A percentile compares a stretch with the other conserved stretches of the same genome.
These are phyloP conservation scores for Tillandsia leiboldiana DNA, from an alignment of 176 grass and related monocot species.

Conservation along the genomic window DNA sequence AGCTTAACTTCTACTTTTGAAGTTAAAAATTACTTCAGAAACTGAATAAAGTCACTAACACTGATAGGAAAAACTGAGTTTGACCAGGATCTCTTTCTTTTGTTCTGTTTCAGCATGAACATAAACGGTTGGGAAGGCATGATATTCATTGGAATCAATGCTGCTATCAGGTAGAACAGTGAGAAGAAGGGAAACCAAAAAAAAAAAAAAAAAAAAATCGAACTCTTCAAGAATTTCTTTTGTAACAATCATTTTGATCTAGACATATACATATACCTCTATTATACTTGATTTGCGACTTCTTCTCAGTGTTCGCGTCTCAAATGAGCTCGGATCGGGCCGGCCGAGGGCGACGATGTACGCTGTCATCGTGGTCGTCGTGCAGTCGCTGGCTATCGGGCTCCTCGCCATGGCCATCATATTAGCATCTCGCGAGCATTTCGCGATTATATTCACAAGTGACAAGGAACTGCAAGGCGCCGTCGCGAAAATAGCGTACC, in stretches of 20 bases:
- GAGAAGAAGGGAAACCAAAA: neutral
- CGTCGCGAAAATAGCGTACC: constrained; percentile 32
- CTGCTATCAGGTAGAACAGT: constrained; percentile 33
- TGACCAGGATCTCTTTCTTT: neutral
- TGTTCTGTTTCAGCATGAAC: constrained; percentile 39
- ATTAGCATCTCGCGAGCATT: constrained; percentile 15
- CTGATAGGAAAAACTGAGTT: no score
- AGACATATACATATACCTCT: neutral
- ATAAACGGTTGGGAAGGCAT: constrained; percentile 49
- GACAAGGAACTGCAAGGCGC: constrained; percentile 16
- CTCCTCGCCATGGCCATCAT: constrained; percentile 33
- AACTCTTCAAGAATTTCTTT: no score
- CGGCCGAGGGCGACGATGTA: constrained; percentile 30
- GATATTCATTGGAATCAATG: constrained; percentile 57
- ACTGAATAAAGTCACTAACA: no score
- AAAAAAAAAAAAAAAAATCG: no score
- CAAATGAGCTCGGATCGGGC: constrained; percentile 40
- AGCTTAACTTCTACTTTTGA: no score
- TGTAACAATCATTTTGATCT: neutral
- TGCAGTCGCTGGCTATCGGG: constrained; percentile 29
- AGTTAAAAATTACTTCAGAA: no score
- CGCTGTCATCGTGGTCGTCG: constrained; percentile 32
- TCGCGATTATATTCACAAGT: constrained; percentile 28
- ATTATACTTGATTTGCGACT: neutral
- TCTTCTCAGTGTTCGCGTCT: constrained; percentile 35